Percentiles rank a stretch among this genome's conserved stretches.
phyloP scores from a whole-genome alignment of 2,329 filamentous ascomycete genomes.

The Arthrobotrys iridis region DNA sequence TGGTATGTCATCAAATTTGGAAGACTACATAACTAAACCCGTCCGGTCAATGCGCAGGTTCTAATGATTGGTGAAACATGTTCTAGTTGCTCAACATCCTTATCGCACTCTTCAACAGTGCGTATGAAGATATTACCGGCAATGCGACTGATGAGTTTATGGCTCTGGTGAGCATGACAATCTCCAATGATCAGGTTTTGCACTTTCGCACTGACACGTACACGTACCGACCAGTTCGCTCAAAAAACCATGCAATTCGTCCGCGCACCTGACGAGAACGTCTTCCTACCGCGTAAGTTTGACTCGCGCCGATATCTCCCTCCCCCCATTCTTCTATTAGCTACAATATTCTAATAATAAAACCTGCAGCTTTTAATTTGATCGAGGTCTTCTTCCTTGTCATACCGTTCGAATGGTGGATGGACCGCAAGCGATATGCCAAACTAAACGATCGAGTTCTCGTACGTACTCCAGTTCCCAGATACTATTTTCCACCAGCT shows the following conservation, averaged over 20 bases:
- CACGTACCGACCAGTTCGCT: slow-evolving; percentile 67
- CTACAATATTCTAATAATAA: not conserved
- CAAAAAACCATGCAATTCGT: slow-evolving; percentile 98
- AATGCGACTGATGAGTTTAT: slow-evolving; percentile 96
- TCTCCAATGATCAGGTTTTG: not conserved
- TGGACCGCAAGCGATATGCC: slow-evolving; percentile 77
- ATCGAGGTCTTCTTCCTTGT: slow-evolving; percentile 84
- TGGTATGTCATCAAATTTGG: slow-evolving; percentile 64
- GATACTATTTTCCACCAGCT: not conserved
- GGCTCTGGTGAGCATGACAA: slow-evolving; percentile 69
- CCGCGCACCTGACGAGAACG: slow-evolving; percentile 95
- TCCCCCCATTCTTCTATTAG: no score
- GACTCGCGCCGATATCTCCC: not conserved
- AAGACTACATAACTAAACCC: not conserved
- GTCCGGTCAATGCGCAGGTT: no score
- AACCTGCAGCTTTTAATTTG: slow-evolving; percentile 76
- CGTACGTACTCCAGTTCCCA: slow-evolving; percentile 63
- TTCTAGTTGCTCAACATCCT: slow-evolving; percentile 78
- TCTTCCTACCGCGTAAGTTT: slow-evolving; percentile 81
- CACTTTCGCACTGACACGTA: not conserved
- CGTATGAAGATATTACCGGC: slow-evolving; percentile 92
- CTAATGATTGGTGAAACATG: no score
- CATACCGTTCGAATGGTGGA: slow-evolving; percentile 93
- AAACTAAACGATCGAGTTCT: slow-evolving; percentile 88
- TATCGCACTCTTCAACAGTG: slow-evolving; percentile 95